These are phyloP conservation scores for Rutidosis leptorrhynchoides DNA, from an alignment of 129 eudicot genomes.

Conservation along the genomic window DNA sequence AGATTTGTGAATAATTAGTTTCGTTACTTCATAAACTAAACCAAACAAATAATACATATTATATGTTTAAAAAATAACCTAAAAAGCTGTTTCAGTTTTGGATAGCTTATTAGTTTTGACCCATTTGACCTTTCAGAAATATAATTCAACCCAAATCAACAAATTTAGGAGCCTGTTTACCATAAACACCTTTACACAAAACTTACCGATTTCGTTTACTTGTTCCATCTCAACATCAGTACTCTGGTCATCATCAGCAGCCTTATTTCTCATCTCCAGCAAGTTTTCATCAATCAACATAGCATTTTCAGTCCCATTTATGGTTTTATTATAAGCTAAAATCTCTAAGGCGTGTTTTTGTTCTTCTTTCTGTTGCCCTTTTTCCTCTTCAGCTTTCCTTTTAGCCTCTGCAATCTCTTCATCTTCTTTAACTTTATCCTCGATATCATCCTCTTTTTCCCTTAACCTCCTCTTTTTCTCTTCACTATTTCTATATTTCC, in stretches of 20 bases:
- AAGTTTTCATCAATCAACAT: constrained; percentile 38
- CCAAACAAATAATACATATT: no score
- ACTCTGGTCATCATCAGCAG: constrained; percentile 37
- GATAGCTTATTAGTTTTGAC: background rate
- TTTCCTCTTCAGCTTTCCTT: constrained; percentile 61
- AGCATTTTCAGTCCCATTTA: constrained; percentile 53
- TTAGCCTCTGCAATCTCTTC: constrained; percentile 87
- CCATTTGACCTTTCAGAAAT: background rate
- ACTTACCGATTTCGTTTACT: constrained; percentile 40
- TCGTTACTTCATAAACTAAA: no score
- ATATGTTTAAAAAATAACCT: no score
- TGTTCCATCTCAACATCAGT: constrained; percentile 40
- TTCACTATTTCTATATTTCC: constrained; percentile 72
- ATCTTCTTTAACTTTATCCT: constrained; percentile 77
- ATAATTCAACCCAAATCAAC: background rate
- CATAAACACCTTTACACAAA: background rate
- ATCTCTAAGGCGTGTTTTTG: constrained; percentile 48
- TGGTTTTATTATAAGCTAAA: constrained; percentile 36
- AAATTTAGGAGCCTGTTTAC: background rate
- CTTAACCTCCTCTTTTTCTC: constrained; percentile 77
- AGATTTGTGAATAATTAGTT: no score
- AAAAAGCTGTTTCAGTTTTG: no score
- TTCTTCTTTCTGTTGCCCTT: constrained; percentile 54
- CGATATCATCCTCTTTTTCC: constrained; percentile 90
- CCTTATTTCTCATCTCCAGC: constrained; percentile 37